phyloP scores from a whole-genome alignment of 768 basidiomycete genomes.

The Austroboletus eburneus region DNA sequence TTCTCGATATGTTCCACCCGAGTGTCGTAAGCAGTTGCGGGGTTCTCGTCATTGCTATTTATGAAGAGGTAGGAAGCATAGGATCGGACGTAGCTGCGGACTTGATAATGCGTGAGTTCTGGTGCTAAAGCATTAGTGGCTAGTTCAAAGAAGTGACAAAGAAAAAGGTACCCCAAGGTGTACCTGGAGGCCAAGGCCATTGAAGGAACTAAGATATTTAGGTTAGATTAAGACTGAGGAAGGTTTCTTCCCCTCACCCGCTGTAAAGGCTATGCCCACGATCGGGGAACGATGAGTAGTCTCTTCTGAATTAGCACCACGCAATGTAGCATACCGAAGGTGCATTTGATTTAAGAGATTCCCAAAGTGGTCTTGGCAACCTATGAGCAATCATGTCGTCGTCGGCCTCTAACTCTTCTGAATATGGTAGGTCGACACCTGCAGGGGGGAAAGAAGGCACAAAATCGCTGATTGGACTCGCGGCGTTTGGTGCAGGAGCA shows the following conservation, averaged over 20 bases:
- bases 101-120: constrained; percentile 33
- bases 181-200: constrained; percentile 17
- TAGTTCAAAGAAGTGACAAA: not conserved
- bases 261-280: not conserved
- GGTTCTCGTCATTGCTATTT: constrained; percentile 35
- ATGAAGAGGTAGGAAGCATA: constrained; percentile 12
- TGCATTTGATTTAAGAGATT: constrained; percentile 8
- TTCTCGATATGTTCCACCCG: constrained; percentile 46
- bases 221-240: not conserved
- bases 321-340: constrained; percentile 7
- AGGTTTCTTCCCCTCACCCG: not conserved
- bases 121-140: not conserved
- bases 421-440: constrained; percentile 5
- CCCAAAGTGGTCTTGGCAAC: constrained; percentile 13
- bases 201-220: constrained; percentile 1
- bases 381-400: constrained; percentile 9
- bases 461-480: not conserved
- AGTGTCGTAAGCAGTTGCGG: constrained; percentile 40
- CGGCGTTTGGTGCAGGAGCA: constrained; percentile 1
- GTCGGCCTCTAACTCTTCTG: constrained; percentile 7
- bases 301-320: not conserved
- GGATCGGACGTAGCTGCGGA: constrained; percentile 31
- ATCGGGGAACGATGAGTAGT: not conserved
- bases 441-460: not conserved
- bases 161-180: constrained; percentile 9